A percentile compares a stretch with the other conserved stretches of the same genome.
Conservation (phyloP, 108 stramenopile species). For the Fistulifera solaris region DNA sequence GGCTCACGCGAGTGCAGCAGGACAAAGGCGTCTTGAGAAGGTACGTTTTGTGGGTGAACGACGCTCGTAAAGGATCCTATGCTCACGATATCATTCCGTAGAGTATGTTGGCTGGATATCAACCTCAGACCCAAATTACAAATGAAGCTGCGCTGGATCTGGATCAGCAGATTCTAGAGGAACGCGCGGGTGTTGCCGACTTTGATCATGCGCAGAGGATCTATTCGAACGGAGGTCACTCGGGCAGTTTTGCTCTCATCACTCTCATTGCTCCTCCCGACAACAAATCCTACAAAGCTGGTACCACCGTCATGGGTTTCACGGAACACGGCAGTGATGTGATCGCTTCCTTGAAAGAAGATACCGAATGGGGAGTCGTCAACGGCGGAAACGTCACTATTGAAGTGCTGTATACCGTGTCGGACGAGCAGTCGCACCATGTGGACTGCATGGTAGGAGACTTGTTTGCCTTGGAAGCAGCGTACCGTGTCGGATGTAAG, state of each 20-base stretch:
- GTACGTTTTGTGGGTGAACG: not conserved
- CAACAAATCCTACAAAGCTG: not conserved
- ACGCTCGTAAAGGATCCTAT: not conserved
- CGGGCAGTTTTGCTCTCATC: constrained; percentile 29
- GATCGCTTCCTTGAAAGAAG: constrained; percentile 14
- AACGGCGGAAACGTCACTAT: constrained; percentile 14
- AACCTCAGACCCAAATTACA: not conserved
- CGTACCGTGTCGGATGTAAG: constrained; percentile 15
- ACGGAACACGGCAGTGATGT: constrained; percentile 9
- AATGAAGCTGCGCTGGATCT: constrained; percentile 32
- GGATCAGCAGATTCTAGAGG: constrained; percentile 41
- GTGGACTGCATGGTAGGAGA: constrained; percentile 46
- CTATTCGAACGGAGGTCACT: constrained; percentile 39
- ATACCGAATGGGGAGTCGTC: not conserved
- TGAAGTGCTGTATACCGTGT: constrained; percentile 33
- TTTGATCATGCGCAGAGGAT: constrained; percentile 19
- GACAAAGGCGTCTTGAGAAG: not conserved
- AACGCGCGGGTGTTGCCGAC: constrained; percentile 8
- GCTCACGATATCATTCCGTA: not conserved
- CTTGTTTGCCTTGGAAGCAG: constrained; percentile 13
- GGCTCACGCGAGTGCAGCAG: not conserved
- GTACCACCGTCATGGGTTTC: constrained; percentile 11
- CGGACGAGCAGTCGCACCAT: constrained; percentile 12
- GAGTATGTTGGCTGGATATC: not conserved
- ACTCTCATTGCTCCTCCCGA: constrained; percentile 11